Evolutionary conservation across 768 basidiomycete species (phyloP).

Genomic region (Leucosporidium yakuticum): DNA sequence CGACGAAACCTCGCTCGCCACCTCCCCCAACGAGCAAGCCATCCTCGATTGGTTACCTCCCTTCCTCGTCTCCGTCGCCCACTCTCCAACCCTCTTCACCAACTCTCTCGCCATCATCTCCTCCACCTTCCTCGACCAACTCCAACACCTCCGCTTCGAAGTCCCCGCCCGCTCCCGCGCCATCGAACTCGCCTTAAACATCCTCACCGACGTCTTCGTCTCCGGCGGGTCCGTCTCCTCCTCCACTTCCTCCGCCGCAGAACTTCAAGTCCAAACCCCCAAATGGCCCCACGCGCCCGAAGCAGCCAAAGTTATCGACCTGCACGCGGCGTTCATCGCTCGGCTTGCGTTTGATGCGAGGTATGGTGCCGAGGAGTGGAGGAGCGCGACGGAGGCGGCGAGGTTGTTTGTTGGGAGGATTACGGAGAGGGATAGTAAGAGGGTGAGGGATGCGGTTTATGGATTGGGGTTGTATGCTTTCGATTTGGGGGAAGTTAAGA

Average conservation of each 20-base stretch:
- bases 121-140: conserved; percentile 69
- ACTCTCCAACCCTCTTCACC: conserved; percentile 48
- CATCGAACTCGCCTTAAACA: conserved; percentile 53
- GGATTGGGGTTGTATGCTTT: background rate
- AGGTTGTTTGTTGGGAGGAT: conserved; percentile 18
- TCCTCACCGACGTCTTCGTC: conserved; percentile 29
- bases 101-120: conserved; percentile 67
- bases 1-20: conserved; percentile 15
- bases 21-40: conserved; percentile 47
- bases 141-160: conserved; percentile 69
- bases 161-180: conserved; percentile 54
- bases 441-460: conserved; percentile 16
- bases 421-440: conserved; percentile 12
- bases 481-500: conserved; percentile 10
- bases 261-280: background rate
- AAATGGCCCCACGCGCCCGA: conserved; percentile 40
- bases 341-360: conserved; percentile 38
- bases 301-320: conserved; percentile 38
- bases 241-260: conserved; percentile 49
- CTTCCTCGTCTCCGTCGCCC: conserved; percentile 57
- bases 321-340: conserved; percentile 42
- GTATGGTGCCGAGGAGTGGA: conserved; percentile 33
- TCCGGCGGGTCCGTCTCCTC: conserved; percentile 41
- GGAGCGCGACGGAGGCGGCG: conserved; percentile 17
- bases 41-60: conserved; percentile 61